A percentile compares a stretch with the other conserved stretches of the same genome.
Conservation (phyloP, 345 rosid species). For the Adansonia digitata region DNA sequence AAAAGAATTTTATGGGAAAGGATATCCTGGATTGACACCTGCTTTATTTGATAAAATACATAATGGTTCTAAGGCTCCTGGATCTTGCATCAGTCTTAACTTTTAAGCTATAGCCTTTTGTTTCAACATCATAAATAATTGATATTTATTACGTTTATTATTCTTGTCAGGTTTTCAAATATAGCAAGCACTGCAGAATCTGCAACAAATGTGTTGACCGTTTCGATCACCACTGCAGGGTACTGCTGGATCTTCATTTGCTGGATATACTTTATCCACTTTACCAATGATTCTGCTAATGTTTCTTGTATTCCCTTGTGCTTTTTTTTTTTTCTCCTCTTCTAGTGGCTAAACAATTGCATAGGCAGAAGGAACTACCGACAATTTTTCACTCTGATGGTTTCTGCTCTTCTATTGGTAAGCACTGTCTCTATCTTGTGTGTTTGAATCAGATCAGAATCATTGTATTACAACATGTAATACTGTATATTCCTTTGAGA, state of each 20-base stretch:
- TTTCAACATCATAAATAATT: neutral
- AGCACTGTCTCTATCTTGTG: slow-evolving; percentile 26
- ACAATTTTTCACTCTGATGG: slow-evolving; percentile 91
- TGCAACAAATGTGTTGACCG: slow-evolving; percentile 90
- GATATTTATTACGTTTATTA: neutral
- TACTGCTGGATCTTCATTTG: slow-evolving; percentile 24
- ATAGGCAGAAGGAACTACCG: slow-evolving; percentile 81
- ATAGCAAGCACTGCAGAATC: slow-evolving; percentile 97
- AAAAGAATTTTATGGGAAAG: neutral
- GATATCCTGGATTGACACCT: neutral
- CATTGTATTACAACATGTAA: neutral
- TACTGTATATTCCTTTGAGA: neutral
- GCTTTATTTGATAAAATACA: neutral
- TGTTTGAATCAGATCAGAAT: slow-evolving; percentile 15
- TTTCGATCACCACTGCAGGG: slow-evolving; percentile 99
- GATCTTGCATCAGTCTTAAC: neutral
- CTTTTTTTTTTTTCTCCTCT: too few relatives aligned
- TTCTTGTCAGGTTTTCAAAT: slow-evolving; percentile 70
- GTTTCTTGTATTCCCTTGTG: slow-evolving; percentile 11
- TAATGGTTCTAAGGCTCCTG: neutral
- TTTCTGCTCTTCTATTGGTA: slow-evolving; percentile 78
- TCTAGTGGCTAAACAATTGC: slow-evolving; percentile 99
- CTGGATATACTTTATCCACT: neutral
- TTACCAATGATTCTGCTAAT: slow-evolving; percentile 7
- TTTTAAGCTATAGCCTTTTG: neutral